Percentiles rank a stretch among this genome's conserved stretches.
Conservation (phyloP, 2,329 filamentous ascomycete genomes). For the Exophiala alcalophila region DNA sequence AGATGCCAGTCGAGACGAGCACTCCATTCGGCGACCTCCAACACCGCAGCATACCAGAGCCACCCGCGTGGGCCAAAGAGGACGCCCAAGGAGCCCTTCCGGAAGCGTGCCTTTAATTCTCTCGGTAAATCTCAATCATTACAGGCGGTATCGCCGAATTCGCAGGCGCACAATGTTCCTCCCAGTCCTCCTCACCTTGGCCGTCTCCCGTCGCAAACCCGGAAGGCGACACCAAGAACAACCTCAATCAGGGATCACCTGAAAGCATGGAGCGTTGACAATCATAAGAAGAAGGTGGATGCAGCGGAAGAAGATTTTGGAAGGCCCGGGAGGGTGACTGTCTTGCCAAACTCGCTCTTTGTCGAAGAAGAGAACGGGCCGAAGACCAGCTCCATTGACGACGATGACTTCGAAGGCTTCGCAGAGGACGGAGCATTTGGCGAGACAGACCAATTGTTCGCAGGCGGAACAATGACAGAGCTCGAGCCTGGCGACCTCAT, state of each 20-base stretch:
- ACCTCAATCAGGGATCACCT: constrained; percentile 23
- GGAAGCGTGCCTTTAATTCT: no score
- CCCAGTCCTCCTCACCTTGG: no score
- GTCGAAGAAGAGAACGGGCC: constrained; percentile 17
- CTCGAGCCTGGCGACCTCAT: constrained; percentile 18
- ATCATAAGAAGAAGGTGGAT: constrained; percentile 17
- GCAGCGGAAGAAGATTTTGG: constrained; percentile 11
- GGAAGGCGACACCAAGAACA: no score
- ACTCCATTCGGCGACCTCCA: no score
- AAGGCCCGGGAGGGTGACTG: constrained; percentile 10
- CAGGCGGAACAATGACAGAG: background rate
- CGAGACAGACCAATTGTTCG: constrained; percentile 1
- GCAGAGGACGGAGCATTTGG: background rate
- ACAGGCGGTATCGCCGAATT: no score
- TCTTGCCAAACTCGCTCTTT: constrained; percentile 28
- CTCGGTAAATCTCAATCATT: no score
- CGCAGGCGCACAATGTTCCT: no score
- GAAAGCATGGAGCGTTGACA: constrained; percentile 20
- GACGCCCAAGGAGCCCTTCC: no score
- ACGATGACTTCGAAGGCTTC: constrained; percentile 10
- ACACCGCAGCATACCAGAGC: no score
- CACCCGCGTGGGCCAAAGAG: no score
- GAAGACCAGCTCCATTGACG: constrained; percentile 8
- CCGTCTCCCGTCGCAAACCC: no score
- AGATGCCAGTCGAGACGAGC: no score